Percentiles rank a stretch among this genome's conserved stretches.
phyloP scores from a whole-genome alignment of 345 rosid genomes.

The Pistacia vera region DNA sequence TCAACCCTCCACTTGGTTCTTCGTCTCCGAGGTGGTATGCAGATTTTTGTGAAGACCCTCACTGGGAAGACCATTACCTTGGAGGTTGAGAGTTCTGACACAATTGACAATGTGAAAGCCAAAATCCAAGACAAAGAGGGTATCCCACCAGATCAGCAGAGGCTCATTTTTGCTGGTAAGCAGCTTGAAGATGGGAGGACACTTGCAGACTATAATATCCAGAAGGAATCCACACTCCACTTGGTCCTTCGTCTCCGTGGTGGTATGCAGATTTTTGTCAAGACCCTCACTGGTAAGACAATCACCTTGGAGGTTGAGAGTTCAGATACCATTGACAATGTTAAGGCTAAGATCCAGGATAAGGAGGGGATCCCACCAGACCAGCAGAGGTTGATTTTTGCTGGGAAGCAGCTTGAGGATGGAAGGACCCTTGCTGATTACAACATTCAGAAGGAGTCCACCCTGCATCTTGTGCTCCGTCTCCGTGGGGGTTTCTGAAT shows the following conservation, averaged over 20 bases:
- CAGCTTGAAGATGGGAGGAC: slow-evolving; percentile 30
- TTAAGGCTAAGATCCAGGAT: background rate
- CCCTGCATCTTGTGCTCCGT: slow-evolving; percentile 18
- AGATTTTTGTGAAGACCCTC: slow-evolving; percentile 27
- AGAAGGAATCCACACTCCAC: slow-evolving; percentile 32
- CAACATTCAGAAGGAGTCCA: background rate
- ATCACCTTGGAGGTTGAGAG: slow-evolving; percentile 12
- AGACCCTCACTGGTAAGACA: slow-evolving; percentile 25
- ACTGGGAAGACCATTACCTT: slow-evolving; percentile 23
- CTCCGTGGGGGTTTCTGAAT: slow-evolving; percentile 18
- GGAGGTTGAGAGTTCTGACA: slow-evolving; percentile 27
- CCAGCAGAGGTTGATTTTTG: background rate
- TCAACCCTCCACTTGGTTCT: slow-evolving; percentile 28
- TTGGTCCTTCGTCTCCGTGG: slow-evolving; percentile 30
- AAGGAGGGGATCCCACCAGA: background rate
- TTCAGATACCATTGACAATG: background rate
- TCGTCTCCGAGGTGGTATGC: slow-evolving; percentile 29
- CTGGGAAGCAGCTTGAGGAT: background rate
- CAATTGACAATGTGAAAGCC: slow-evolving; percentile 19
- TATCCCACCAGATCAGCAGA: slow-evolving; percentile 23
- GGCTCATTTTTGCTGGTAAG: slow-evolving; percentile 22
- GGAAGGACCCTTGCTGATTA: background rate
- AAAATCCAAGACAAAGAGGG: slow-evolving; percentile 28
- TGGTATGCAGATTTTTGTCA: slow-evolving; percentile 37
- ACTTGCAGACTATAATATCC: slow-evolving; percentile 17